Evolutionary conservation across 192 early-diverging fungal species (phyloP).

Genomic region (Gryganskiella cystojenkinii): DNA sequence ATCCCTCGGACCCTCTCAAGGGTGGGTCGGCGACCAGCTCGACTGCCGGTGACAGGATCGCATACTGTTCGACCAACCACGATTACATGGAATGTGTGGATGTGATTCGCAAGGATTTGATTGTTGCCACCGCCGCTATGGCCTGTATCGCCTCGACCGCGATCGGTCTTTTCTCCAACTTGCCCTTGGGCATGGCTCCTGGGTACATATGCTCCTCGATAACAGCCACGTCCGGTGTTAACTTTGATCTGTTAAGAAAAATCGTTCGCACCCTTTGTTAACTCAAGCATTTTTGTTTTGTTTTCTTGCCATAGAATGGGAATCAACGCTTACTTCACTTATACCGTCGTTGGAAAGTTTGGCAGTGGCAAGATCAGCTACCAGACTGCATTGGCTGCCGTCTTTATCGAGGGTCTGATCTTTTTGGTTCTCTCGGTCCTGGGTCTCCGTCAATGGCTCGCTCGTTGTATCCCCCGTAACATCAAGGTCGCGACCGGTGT

Average conservation of each 20-base stretch:
- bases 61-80: slow-evolving; percentile 26
- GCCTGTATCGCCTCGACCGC: slow-evolving; percentile 71
- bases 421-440: slow-evolving; percentile 81
- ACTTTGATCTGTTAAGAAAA: not conserved
- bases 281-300: not conserved
- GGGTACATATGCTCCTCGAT: slow-evolving; percentile 51
- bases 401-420: slow-evolving; percentile 85
- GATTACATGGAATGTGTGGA: slow-evolving; percentile 74
- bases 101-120: slow-evolving; percentile 72
- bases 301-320: slow-evolving; percentile 64
- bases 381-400: slow-evolving; percentile 75
- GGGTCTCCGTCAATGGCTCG: slow-evolving; percentile 85
- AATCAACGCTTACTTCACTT: slow-evolving; percentile 86
- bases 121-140: slow-evolving; percentile 78
- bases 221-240: not conserved
- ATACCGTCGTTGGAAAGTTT: slow-evolving; percentile 84
- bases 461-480: slow-evolving; percentile 73
- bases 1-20: slow-evolving; percentile 64
- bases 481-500: slow-evolving; percentile 80
- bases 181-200: slow-evolving; percentile 84
- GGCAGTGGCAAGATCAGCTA: slow-evolving; percentile 82
- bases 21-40: slow-evolving; percentile 52
- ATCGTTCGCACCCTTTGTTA: not conserved
- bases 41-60: slow-evolving; percentile 19
- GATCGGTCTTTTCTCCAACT: slow-evolving; percentile 78